phyloP scores from a whole-genome alignment of 129 eudicot genomes.

The Smallanthus sonchifolius region DNA sequence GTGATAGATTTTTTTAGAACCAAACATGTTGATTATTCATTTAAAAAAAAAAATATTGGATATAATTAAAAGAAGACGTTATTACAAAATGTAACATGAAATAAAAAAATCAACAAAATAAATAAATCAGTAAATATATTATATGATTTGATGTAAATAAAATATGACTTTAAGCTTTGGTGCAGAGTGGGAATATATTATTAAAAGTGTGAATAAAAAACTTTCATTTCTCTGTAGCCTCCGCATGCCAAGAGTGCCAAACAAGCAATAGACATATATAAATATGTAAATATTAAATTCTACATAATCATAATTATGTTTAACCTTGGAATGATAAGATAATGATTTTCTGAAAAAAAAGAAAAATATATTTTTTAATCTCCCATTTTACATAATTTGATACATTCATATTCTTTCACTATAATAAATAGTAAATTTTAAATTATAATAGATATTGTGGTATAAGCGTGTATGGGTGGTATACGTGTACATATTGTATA shows the following conservation, averaged over 20 bases:
- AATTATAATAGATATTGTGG: no score
- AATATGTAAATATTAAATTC: neutral
- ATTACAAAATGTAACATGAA: neutral
- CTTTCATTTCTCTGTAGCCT: slow-evolving; percentile 17
- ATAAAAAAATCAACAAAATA: neutral
- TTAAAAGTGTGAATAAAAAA: slow-evolving; percentile 16
- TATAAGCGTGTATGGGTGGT: no score
- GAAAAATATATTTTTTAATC: neutral
- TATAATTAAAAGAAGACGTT: no score
- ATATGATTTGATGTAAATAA: slow-evolving; percentile 11
- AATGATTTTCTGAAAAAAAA: neutral
- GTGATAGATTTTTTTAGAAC: neutral
- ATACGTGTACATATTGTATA: no score
- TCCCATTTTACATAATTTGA: neutral
- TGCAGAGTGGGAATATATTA: slow-evolving; percentile 20
- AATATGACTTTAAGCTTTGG: neutral
- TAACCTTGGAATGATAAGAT: neutral
- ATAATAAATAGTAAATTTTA: no score
- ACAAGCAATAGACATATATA: slow-evolving; percentile 6
- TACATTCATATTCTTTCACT: neutral
- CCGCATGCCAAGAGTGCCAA: slow-evolving; percentile 24
- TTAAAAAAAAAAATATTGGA: no score
- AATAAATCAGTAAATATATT: slow-evolving; percentile 1
- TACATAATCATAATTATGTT: slow-evolving; percentile 4
- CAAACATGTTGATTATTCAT: neutral